These are phyloP conservation scores for Biscogniauxia mediterranea DNA, from an alignment of 2,329 filamentous ascomycete genomes.

Conservation along the genomic window DNA sequence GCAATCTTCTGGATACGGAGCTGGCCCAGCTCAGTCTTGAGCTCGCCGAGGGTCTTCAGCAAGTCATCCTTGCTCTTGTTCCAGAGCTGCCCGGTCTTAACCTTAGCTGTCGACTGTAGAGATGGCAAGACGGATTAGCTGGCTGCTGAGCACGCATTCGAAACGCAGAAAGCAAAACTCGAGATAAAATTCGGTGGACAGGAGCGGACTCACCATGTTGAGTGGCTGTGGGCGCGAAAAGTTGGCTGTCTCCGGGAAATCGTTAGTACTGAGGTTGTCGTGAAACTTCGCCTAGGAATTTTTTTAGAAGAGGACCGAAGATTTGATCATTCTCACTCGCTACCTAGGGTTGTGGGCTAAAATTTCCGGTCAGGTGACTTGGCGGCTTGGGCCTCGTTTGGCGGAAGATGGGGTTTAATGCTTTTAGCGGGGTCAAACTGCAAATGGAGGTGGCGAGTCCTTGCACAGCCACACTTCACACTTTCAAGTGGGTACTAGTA, in stretches of 20 bases:
- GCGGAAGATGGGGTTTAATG: not conserved
- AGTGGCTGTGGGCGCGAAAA: conserved; percentile 30
- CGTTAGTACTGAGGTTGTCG: conserved; percentile 23
- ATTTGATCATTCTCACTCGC: conserved; percentile 21
- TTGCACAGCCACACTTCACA: not conserved
- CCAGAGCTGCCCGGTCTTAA: conserved; percentile 97
- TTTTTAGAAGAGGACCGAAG: conserved; percentile 26
- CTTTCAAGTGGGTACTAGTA: too few species aligned
- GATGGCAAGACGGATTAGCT: conserved; percentile 20
- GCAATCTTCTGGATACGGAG: conserved; percentile 98
- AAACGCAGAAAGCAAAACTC: not conserved
- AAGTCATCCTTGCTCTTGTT: conserved; percentile 99
- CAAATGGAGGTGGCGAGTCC: too few species aligned
- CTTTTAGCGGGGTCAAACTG: not conserved
- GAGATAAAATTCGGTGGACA: not conserved
- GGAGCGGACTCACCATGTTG: conserved; percentile 49
- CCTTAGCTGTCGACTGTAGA: conserved; percentile 60
- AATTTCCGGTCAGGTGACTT: conserved; percentile 22
- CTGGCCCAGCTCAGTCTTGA: conserved; percentile 95
- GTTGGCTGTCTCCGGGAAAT: conserved; percentile 27
- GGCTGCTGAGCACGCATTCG: not conserved
- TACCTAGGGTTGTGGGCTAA: conserved; percentile 26
- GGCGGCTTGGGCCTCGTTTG: not conserved
- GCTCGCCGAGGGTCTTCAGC: conserved; percentile 88
- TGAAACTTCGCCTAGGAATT: conserved; percentile 29